phyloP scores from a whole-genome alignment of 495 filamentous ascomycete genomes.

The Symbiotaphrina buchneri region DNA sequence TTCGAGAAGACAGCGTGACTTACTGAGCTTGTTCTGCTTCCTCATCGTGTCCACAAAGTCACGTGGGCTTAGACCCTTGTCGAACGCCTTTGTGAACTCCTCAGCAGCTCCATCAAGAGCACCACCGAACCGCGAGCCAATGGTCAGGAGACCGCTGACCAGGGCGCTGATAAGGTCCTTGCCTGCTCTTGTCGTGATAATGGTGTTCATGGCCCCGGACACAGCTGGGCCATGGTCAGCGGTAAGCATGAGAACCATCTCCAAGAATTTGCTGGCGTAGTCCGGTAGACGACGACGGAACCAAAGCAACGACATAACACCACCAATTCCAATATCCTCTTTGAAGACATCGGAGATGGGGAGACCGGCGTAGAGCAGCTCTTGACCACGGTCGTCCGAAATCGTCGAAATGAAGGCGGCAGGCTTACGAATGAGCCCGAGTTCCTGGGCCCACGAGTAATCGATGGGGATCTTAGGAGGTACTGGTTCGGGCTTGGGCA shows the following conservation, averaged over 20 bases:
- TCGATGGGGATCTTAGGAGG: conserved; percentile 99
- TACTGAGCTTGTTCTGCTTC: conserved; percentile 98
- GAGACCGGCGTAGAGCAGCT: conserved; percentile 96
- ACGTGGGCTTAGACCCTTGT: conserved; percentile 93
- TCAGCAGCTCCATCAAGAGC: conserved; percentile 93
- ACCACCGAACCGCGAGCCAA: conserved; percentile 95
- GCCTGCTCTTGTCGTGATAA: conserved; percentile 96
- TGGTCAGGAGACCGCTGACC: conserved; percentile 90
- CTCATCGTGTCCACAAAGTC: conserved; percentile 98
- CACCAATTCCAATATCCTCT: conserved; percentile 96
- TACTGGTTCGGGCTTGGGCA: conserved; percentile 67
- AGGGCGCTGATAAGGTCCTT: conserved; percentile 94
- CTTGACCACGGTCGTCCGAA: conserved; percentile 97
- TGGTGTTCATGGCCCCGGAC: conserved; percentile 99
- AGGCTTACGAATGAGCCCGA: conserved; percentile 97
- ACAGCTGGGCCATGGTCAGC: conserved; percentile 98
- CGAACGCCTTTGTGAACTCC: conserved; percentile 94
- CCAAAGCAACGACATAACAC: conserved; percentile 99
- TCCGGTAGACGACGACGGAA: conserved; percentile 94
- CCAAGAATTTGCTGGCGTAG: conserved; percentile 94
- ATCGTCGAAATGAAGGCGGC: conserved; percentile 99
- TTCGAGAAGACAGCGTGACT: conserved; percentile 10
- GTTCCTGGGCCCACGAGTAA: conserved; percentile 98
- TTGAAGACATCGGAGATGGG: conserved; percentile 98
- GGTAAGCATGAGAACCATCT: conserved; percentile 99